Evolutionary conservation across 1,139 yeast genomes (phyloP).

Genomic region (Scheffersomyces stambukii): DNA sequence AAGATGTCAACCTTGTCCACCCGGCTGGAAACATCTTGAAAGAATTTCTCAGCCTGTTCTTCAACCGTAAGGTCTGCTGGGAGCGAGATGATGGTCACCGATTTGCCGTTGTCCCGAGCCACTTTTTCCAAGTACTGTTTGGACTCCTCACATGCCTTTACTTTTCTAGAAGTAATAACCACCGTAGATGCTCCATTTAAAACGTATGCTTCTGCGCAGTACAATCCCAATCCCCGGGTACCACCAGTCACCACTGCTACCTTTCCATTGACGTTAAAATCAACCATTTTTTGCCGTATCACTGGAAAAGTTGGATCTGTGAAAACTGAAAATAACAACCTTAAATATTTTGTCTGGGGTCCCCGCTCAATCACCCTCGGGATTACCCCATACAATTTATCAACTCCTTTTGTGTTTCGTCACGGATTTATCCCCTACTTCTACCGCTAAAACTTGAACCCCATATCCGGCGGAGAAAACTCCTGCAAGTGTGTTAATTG

Average conservation of each 20-base stretch:
- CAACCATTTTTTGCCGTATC: conserved; percentile 30
- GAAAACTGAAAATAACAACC: too few relatives aligned
- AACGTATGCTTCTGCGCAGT: conserved; percentile 65
- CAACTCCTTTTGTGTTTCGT: too few relatives aligned
- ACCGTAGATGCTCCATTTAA: conserved; percentile 62
- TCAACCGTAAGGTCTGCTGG: conserved; percentile 60
- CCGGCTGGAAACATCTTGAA: conserved; percentile 35
- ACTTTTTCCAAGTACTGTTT: conserved; percentile 46
- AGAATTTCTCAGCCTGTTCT: conserved; percentile 47
- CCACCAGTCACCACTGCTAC: conserved; percentile 78
- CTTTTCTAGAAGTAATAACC: conserved; percentile 65
- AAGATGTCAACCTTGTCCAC: conserved; percentile 55
- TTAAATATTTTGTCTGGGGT: too few relatives aligned
- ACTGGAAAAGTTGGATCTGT: too few relatives aligned
- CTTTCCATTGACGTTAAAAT: conserved; percentile 55
- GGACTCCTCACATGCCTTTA: conserved; percentile 60
- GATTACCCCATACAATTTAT: too few relatives aligned
- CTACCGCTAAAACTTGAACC: too few relatives aligned
- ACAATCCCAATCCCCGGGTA: conserved; percentile 68
- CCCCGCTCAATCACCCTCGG: too few relatives aligned
- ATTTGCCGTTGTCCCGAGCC: conserved; percentile 37
- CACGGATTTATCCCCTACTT: too few relatives aligned
- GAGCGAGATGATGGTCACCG: conserved; percentile 47
- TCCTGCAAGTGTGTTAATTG: too few relatives aligned
- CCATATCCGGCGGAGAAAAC: too few relatives aligned